A percentile compares a stretch with the other conserved stretches of the same genome.
phyloP scores from a whole-genome alignment of 352 stramenopile genomes.

The Hyphochytrium catenoides region DNA sequence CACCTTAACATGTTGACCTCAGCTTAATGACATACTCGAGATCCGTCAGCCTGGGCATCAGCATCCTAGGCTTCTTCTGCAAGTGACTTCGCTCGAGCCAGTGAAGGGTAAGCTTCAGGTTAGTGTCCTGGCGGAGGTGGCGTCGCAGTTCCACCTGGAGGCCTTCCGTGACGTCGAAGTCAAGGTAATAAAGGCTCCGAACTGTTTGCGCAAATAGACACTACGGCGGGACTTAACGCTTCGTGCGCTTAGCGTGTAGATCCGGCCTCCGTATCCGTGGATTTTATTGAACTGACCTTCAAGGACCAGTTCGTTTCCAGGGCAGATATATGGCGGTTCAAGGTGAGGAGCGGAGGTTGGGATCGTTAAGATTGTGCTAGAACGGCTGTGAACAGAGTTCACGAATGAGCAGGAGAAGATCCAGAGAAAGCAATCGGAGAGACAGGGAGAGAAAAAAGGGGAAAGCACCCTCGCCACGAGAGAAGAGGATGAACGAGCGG shows the following conservation, averaged over 20 bases:
- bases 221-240: neutral
- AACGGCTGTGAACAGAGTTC: too few relatives aligned
- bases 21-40: conserved; percentile 28
- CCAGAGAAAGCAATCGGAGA: too few relatives aligned
- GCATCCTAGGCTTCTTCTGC: conserved; percentile 30
- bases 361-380: too few relatives aligned
- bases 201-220: neutral
- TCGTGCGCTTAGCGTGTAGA: conserved; percentile 50
- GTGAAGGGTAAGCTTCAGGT: conserved; percentile 43
- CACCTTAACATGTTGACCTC: neutral
- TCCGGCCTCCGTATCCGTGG: conserved; percentile 22
- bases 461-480: too few relatives aligned
- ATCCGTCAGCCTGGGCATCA: conserved; percentile 23
- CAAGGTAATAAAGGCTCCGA: conserved; percentile 3
- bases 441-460: too few relatives aligned
- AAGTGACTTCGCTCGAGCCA: conserved; percentile 27
- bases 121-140: conserved; percentile 41
- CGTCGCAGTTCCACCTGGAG: conserved; percentile 38
- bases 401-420: too few relatives aligned
- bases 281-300: conserved; percentile 66
- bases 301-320: conserved; percentile 72
- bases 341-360: conserved; percentile 12
- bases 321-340: conserved; percentile 65
- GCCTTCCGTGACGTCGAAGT: conserved; percentile 25
- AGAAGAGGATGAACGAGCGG: too few relatives aligned